These are phyloP conservation scores for Debaryomyces udenii DNA, from an alignment of 1,139 yeast species.

Conservation along the genomic window DNA sequence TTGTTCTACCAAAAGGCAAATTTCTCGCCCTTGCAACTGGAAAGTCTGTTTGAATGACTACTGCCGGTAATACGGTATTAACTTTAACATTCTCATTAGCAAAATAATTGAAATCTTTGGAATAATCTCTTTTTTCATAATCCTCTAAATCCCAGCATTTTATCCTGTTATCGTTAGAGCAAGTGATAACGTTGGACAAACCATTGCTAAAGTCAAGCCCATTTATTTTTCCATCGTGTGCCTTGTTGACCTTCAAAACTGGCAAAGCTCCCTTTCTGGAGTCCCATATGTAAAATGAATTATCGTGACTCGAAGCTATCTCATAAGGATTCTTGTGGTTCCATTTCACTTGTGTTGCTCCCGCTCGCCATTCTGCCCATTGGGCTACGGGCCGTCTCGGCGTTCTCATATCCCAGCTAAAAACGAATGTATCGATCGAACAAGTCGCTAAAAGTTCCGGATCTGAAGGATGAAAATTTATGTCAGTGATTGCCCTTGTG, in stretches of 20 bases:
- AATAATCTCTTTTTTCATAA: constrained; percentile 23
- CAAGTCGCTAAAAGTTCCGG: constrained; percentile 94
- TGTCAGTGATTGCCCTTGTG: constrained; percentile 91
- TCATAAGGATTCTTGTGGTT: constrained; percentile 73
- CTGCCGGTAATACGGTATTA: constrained; percentile 44
- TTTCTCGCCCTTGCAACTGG: constrained; percentile 90
- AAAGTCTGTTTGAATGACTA: constrained; percentile 69
- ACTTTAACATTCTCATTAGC: constrained; percentile 19
- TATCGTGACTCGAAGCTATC: constrained; percentile 85
- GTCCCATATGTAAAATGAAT: constrained; percentile 85
- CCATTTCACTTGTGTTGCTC: constrained; percentile 96
- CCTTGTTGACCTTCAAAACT: constrained; percentile 58
- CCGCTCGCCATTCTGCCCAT: constrained; percentile 94
- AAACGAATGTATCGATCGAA: constrained; percentile 84
- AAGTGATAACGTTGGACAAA: constrained; percentile 64
- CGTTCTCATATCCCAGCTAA: constrained; percentile 88
- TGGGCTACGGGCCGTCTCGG: constrained; percentile 71
- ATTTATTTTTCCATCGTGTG: constrained; percentile 82
- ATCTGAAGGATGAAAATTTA: constrained; percentile 84
- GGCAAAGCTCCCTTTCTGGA: constrained; percentile 81
- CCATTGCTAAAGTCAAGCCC: constrained; percentile 81
- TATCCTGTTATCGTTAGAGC: constrained; percentile 86
- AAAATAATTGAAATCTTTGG: constrained; percentile 28
- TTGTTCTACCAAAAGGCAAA: constrained; percentile 86
- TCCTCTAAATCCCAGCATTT: constrained; percentile 76